Evolutionary conservation across 1,284 basidiomycete species (phyloP), one percentile per base, ranked within the genome.

Genomic region (Ceratobasidium sp.): DNA sequence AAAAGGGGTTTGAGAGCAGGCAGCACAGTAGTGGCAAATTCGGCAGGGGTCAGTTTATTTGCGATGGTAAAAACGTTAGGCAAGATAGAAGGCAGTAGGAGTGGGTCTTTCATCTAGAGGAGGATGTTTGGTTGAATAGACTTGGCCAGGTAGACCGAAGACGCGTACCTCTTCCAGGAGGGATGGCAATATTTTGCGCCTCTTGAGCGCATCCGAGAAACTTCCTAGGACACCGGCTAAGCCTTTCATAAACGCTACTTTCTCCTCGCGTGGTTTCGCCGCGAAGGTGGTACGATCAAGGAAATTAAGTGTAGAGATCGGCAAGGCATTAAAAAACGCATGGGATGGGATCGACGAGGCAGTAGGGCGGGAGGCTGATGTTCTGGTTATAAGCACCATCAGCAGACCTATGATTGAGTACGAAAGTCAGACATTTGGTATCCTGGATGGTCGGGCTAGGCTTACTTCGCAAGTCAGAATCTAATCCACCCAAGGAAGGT

Each of bases 31-130:
- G 82, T 82, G 0, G 90, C 89, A 76, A 99, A 99, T 75, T 96
- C 94, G 15, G 84, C 78, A 38, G 93, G 84, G 20, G 88, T 87
- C 50, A 98, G 82, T 31, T 88, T 85, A 72, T 86, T 87, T 10
- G 93, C 88, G 71, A 99, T 99, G 69, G 87, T 85, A 76, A 98
- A 97, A n/a, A 98, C 91, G 78, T 98, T 98, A 0, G 96, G 96
- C n/a, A 99, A 82, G 71, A 99, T 92, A 78, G 97, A 97, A 1
- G 97, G 96, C 56, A 99, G 80, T 1, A 98, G 84, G 74, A 93
- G 87, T 2, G 85, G 87, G 76, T 97, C 94, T 84, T 95, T 97
- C 93, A 96, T 96, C 91, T 94, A 72, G 20, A 38, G 62, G 17
- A 50, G 15, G 47, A 38, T 53, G 49, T 42, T n/a, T 38, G 34